Percentiles rank a stretch among this genome's conserved stretches.
These are phyloP conservation scores for Stachybotrys echinatus DNA, from an alignment of 2,329 filamentous ascomycete species.

Conservation along the genomic window DNA sequence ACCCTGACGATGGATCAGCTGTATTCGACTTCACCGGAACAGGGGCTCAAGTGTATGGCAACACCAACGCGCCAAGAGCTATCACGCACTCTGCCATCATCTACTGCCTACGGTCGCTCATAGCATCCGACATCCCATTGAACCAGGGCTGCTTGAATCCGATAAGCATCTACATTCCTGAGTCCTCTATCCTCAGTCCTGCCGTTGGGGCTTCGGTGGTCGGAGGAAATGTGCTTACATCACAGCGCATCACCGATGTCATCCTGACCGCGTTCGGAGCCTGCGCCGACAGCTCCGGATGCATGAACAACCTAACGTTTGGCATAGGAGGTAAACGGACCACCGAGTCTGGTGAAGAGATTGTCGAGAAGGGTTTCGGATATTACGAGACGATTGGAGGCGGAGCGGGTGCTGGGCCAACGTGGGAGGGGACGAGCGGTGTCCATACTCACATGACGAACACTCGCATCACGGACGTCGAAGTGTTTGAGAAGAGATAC, in stretches of 20 bases:
- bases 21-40: conserved; percentile 49
- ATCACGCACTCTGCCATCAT: conserved; percentile 60
- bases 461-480: conserved; percentile 75
- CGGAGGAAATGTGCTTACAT: conserved; percentile 76
- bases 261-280: conserved; percentile 76
- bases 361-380: conserved; percentile 55
- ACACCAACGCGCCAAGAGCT: conserved; percentile 26
- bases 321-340: conserved; percentile 58
- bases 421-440: conserved; percentile 68
- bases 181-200: conserved; percentile 67
- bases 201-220: conserved; percentile 75
- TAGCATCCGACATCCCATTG: conserved; percentile 75
- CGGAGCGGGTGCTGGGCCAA: conserved; percentile 66
- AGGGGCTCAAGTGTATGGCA: conserved; percentile 22
- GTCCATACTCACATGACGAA: conserved; percentile 89
- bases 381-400: conserved; percentile 86
- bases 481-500: conserved; percentile 73
- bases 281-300: conserved; percentile 73
- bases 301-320: conserved; percentile 82
- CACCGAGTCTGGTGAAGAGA: background rate
- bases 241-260: conserved; percentile 77
- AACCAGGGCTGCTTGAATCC: conserved; percentile 82
- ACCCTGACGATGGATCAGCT: conserved; percentile 63
- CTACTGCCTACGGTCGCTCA: conserved; percentile 76
- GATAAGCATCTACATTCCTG: conserved; percentile 68